A percentile compares a stretch with the other conserved stretches of the same genome.
phyloP scores from a whole-genome alignment of 108 stramenopile genomes.

The Nannochloropsis granulata region DNA sequence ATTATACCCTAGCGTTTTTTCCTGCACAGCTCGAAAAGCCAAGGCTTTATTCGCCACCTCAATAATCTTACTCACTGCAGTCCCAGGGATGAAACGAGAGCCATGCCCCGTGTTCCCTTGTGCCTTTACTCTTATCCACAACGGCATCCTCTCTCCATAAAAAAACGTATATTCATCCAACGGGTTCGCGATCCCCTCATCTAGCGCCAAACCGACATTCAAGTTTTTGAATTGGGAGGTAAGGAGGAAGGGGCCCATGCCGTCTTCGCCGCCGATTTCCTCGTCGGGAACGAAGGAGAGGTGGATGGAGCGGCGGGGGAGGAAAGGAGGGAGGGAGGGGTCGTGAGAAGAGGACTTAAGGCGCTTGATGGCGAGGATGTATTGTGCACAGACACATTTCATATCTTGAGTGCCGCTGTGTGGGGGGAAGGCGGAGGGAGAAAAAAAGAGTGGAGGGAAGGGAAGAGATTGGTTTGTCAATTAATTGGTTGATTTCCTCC shows the following conservation, averaged over 20 bases:
- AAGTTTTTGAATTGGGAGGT: constrained; percentile 38
- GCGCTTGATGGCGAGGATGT: constrained; percentile 60
- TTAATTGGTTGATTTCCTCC: background rate
- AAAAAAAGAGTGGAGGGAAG: background rate
- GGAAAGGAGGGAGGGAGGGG: background rate
- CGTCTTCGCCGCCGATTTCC: constrained; percentile 59
- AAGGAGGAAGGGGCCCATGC: constrained; percentile 65
- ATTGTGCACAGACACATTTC: constrained; percentile 91
- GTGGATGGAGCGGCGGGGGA: constrained; percentile 29
- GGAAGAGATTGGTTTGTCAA: background rate
- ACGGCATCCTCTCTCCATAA: constrained; percentile 81
- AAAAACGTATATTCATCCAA: constrained; percentile 68
- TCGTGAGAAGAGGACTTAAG: background rate
- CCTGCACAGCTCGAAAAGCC: constrained; percentile 63
- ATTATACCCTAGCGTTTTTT: constrained; percentile 47
- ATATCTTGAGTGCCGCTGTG: constrained; percentile 54
- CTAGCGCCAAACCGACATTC: constrained; percentile 27
- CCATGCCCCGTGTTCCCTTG: constrained; percentile 84
- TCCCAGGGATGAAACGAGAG: constrained; percentile 75
- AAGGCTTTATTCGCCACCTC: constrained; percentile 64
- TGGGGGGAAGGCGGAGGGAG: background rate
- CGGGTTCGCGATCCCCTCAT: constrained; percentile 39
- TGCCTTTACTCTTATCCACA: constrained; percentile 73
- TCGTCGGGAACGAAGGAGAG: constrained; percentile 50
- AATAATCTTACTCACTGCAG: constrained; percentile 80